Percentiles rank a stretch among this genome's conserved stretches.
phyloP scores from a whole-genome alignment of 495 filamentous ascomycete genomes.

The Aspergillus wentii region DNA sequence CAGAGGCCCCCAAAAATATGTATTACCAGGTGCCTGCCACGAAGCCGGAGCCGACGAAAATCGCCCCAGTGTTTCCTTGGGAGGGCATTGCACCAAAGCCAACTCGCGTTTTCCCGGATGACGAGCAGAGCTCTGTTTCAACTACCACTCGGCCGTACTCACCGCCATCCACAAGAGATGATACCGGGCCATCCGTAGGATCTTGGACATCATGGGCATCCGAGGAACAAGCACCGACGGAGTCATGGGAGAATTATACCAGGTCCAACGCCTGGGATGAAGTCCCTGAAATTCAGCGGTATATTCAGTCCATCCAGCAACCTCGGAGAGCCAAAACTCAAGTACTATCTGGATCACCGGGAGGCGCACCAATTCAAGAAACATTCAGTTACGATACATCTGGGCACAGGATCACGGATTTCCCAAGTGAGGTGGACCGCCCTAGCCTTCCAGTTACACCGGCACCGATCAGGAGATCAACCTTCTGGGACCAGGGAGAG shows the following conservation, averaged over 20 bases:
- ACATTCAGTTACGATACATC: conserved; percentile 32
- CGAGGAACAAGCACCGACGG: conserved; percentile 36
- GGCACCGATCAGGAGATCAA: conserved; percentile 60
- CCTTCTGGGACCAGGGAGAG: conserved; percentile 48
- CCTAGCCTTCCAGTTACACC: conserved; percentile 91
- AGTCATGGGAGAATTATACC: conserved; percentile 60
- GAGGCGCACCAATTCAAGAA: conserved; percentile 4
- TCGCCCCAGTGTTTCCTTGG: conserved; percentile 80
- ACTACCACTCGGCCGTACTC: conserved; percentile 10
- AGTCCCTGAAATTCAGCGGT: conserved; percentile 73
- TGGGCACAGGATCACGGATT: conserved; percentile 72
- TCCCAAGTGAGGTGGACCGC: conserved; percentile 76
- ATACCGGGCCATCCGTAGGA: conserved; percentile 6
- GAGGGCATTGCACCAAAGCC: conserved; percentile 60
- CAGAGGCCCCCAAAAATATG: conserved; percentile 79
- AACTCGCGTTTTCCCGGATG: conserved; percentile 68
- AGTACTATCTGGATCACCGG: conserved; percentile 32
- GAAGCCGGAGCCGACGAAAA: conserved; percentile 49
- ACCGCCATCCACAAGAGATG: conserved; percentile 27
- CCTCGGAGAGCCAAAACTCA: conserved; percentile 58
- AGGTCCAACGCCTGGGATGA: conserved; percentile 85
- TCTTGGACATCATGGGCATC: conserved; percentile 40
- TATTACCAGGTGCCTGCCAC: conserved; percentile 72
- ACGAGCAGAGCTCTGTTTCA: conserved; percentile 19
- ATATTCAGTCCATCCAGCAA: conserved; percentile 66